Percentiles rank a stretch among this genome's conserved stretches.
Conservation (phyloP, 2,329 filamentous ascomycete genomes). For the Nigrospora osmanthi region DNA sequence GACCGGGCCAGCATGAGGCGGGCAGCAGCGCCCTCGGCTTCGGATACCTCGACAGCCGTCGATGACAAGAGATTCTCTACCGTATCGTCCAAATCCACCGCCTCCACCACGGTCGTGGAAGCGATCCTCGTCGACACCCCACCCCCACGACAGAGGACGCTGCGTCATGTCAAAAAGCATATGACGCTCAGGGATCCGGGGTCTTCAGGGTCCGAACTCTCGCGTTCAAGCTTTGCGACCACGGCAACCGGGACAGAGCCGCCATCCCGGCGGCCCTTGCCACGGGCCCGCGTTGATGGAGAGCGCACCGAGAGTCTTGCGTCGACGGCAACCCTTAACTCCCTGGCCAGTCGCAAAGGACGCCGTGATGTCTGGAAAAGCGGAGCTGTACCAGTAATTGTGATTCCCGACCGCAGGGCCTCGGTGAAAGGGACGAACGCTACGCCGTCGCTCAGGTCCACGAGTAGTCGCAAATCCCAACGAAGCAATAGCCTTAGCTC, state of each 20-base stretch:
- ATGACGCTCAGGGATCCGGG: constrained; percentile 7
- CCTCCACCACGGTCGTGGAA: constrained; percentile 46
- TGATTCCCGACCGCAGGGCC: constrained; percentile 51
- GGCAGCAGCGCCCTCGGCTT: constrained; percentile 24
- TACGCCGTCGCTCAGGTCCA: constrained; percentile 51
- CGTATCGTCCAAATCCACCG: constrained; percentile 45
- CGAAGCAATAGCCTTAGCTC: constrained; percentile 45
- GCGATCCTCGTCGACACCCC: constrained; percentile 46
- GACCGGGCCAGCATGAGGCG: constrained; percentile 18
- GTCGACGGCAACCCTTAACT: constrained; percentile 40
- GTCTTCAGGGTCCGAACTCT: constrained; percentile 32
- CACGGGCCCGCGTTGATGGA: constrained; percentile 17
- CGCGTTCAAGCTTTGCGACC: constrained; percentile 32
- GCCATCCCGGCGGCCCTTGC: constrained; percentile 18
- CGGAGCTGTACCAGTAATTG: constrained; percentile 54
- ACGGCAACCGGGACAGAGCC: constrained; percentile 28
- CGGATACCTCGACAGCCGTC: constrained; percentile 30
- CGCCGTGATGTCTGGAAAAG: constrained; percentile 51
- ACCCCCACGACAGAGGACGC: constrained; percentile 41
- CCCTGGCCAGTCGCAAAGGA: constrained; percentile 44
- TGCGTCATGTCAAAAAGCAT: constrained; percentile 39
- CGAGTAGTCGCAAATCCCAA: constrained; percentile 49
- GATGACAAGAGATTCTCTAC: constrained; percentile 43
- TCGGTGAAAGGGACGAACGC: constrained; percentile 40
- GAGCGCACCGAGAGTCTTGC: constrained; percentile 36